A percentile compares a stretch with the other conserved stretches of the same genome.
phyloP scores from a whole-genome alignment of 2,329 filamentous ascomycete species.

The Acrocalymma vagum region DNA sequence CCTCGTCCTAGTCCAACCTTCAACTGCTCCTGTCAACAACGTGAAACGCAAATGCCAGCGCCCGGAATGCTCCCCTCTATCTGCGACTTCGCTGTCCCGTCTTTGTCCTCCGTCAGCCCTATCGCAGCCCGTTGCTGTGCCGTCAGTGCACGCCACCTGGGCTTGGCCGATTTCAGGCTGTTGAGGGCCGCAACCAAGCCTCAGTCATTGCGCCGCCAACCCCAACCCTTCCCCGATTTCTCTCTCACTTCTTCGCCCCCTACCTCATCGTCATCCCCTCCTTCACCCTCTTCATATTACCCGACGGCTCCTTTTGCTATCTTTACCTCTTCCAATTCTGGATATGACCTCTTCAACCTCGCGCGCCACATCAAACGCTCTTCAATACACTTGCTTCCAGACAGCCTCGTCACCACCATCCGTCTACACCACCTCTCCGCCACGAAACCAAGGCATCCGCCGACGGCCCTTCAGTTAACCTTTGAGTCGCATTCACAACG shows the following conservation, averaged over 20 bases:
- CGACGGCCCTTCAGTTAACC: conserved; percentile 38
- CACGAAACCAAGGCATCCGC: conserved; percentile 27
- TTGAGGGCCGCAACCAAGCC: conserved; percentile 24
- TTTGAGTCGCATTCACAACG: conserved; percentile 8
- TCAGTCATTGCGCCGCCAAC: conserved; percentile 23
- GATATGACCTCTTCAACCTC: conserved; percentile 45
- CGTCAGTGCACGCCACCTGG: too few relatives aligned
- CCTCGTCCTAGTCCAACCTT: too few relatives aligned
- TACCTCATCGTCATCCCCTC: conserved; percentile 16
- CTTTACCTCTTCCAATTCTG: conserved; percentile 33
- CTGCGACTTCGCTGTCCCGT: conserved; percentile 4
- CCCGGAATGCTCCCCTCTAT: neutral
- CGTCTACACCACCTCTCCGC: conserved; percentile 18
- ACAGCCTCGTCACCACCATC: conserved; percentile 33
- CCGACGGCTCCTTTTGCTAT: conserved; percentile 29
- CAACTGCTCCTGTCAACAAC: conserved; percentile 2
- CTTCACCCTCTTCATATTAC: conserved; percentile 16
- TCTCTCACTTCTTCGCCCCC: conserved; percentile 17
- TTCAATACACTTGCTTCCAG: conserved; percentile 25
- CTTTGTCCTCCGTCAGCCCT: conserved; percentile 22
- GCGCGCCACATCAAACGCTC: conserved; percentile 26
- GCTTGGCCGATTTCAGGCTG: conserved; percentile 15
- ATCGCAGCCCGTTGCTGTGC: too few relatives aligned
- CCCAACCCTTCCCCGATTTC: conserved; percentile 13
- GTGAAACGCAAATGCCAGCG: neutral